phyloP scores from a whole-genome alignment of 768 basidiomycete species.

The Polyporus arcularius region DNA sequence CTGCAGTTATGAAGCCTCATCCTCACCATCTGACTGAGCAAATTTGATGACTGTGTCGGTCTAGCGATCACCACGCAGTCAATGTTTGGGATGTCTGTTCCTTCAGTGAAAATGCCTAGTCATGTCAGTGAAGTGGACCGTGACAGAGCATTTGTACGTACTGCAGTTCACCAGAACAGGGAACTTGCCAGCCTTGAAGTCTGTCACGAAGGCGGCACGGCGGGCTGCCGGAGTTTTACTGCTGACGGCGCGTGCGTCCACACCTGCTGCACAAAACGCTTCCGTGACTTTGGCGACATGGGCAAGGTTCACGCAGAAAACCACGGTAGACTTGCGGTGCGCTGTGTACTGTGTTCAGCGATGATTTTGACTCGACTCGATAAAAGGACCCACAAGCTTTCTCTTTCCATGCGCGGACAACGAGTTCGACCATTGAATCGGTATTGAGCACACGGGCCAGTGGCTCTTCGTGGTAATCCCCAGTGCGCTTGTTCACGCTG shows the following conservation, averaged over 20 bases:
- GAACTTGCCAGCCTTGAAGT: conserved; percentile 71
- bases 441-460: conserved; percentile 85
- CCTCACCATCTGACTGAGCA: conserved; percentile 89
- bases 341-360: conserved; percentile 30
- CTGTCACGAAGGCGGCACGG: conserved; percentile 61
- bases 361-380: neutral
- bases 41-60: conserved; percentile 87
- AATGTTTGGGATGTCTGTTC: conserved; percentile 93
- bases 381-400: conserved; percentile 62
- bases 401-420: conserved; percentile 85
- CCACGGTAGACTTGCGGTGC: conserved; percentile 79
- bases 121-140: neutral
- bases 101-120: conserved; percentile 86
- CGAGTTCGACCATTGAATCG: conserved; percentile 67
- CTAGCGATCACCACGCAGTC: conserved; percentile 88
- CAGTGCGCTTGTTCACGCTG: conserved; percentile 61
- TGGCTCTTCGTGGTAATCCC: conserved; percentile 80
- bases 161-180: conserved; percentile 92
- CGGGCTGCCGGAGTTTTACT: conserved; percentile 64
- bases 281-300: conserved; percentile 79
- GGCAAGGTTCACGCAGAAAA: conserved; percentile 86
- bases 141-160: conserved; percentile 30
- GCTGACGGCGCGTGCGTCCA: conserved; percentile 84
- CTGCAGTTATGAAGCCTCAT: neutral
- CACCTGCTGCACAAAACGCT: conserved; percentile 67